phyloP scores from a whole-genome alignment of 257 asterid genomes.

The Nicotiana tabacum region DNA sequence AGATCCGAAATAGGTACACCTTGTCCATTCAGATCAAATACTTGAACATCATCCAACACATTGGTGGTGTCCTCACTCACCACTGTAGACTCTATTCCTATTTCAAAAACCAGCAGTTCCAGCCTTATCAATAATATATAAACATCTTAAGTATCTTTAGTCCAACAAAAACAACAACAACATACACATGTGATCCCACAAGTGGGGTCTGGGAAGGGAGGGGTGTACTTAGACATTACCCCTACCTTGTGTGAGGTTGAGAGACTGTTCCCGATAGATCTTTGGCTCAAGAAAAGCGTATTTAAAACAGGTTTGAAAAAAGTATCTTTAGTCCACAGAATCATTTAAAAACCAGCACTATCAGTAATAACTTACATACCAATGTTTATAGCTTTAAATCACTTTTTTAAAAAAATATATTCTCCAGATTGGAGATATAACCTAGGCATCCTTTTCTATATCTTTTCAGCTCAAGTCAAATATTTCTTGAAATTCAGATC shows the following conservation, averaged over 20 bases:
- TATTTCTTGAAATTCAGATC: neutral
- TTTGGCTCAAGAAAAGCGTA: no score
- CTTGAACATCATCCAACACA: conserved; percentile 52
- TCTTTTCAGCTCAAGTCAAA: neutral
- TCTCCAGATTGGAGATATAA: neutral
- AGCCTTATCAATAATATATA: neutral
- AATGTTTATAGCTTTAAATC: neutral
- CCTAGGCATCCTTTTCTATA: neutral
- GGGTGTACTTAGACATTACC: no score
- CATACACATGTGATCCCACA: no score
- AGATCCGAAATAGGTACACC: conserved; percentile 62
- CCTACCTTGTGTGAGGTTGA: no score
- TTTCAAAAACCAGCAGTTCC: neutral
- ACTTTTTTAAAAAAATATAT: neutral
- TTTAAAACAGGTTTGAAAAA: no score
- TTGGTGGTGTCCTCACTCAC: conserved; percentile 33
- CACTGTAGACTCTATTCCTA: conserved; percentile 45
- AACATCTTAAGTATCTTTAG: neutral
- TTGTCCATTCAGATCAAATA: conserved; percentile 63
- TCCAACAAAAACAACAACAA: neutral
- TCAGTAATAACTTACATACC: neutral
- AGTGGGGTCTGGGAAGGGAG: no score
- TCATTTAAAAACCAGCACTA: neutral
- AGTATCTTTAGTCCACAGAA: neutral
- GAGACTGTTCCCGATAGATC: no score